Evolutionary conservation across 2,329 filamentous ascomycete genomes (phyloP).

Genomic region (Helminthosporium solani): DNA sequence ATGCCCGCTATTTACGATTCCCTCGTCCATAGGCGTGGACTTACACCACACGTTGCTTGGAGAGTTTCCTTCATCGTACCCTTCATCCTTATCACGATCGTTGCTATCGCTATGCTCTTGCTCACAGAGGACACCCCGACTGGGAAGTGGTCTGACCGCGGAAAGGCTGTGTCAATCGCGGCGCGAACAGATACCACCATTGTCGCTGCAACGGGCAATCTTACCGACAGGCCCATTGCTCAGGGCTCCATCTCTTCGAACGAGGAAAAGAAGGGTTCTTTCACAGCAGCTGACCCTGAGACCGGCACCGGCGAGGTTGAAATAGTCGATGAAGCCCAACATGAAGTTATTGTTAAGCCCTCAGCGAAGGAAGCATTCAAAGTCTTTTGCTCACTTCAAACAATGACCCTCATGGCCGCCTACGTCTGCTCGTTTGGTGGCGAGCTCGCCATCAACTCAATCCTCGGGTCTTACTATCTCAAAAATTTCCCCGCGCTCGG

Average conservation of each 20-base stretch:
- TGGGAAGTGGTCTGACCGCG: slow-evolving; percentile 76
- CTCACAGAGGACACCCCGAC: slow-evolving; percentile 80
- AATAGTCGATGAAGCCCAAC: slow-evolving; percentile 56
- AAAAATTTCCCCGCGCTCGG: slow-evolving; percentile 56
- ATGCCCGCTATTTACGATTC: slow-evolving; percentile 90
- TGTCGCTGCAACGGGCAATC: slow-evolving; percentile 53
- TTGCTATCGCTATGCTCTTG: slow-evolving; percentile 68
- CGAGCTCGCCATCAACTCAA: slow-evolving; percentile 62
- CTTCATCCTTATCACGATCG: slow-evolving; percentile 69
- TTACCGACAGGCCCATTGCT: slow-evolving; percentile 46
- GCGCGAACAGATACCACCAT: slow-evolving; percentile 51
- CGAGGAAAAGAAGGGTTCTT: slow-evolving; percentile 38
- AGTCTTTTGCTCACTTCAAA: slow-evolving; percentile 63
- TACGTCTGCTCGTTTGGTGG: slow-evolving; percentile 64
- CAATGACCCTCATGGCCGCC: slow-evolving; percentile 52
- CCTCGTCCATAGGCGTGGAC: slow-evolving; percentile 59
- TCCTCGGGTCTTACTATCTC: slow-evolving; percentile 61
- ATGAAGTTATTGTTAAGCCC: slow-evolving; percentile 64
- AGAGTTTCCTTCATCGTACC: slow-evolving; percentile 82
- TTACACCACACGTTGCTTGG: slow-evolving; percentile 72
- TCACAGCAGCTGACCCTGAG: slow-evolving; percentile 43
- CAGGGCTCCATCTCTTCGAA: slow-evolving; percentile 41
- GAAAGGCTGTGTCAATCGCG: slow-evolving; percentile 57
- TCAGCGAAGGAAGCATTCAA: slow-evolving; percentile 59
- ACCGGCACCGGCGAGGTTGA: slow-evolving; percentile 52